A percentile compares a stretch with the other conserved stretches of the same genome.
Conservation (phyloP, 768 basidiomycete species). For the Rhizopogon vesiculosus region DNA sequence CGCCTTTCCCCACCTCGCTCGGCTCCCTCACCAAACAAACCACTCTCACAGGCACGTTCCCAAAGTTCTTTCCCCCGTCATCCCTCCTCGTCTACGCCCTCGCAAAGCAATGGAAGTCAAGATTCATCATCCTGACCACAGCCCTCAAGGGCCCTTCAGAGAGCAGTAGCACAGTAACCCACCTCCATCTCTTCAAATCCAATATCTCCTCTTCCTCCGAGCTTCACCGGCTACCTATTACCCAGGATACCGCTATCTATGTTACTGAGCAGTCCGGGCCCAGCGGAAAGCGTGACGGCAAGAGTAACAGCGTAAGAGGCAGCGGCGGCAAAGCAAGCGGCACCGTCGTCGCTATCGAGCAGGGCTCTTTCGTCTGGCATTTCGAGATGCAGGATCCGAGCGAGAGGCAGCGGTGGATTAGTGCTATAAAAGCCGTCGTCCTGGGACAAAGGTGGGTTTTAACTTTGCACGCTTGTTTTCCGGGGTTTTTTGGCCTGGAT, state of each 20-base stretch:
- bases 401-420: slow-evolving; percentile 75
- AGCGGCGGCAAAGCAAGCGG: neutral
- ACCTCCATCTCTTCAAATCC: slow-evolving; percentile 74
- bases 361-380: slow-evolving; percentile 60
- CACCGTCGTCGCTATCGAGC: slow-evolving; percentile 22
- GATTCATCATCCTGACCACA: slow-evolving; percentile 57
- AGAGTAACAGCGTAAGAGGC: neutral
- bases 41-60: slow-evolving; percentile 48
- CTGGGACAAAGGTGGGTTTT: slow-evolving; percentile 41
- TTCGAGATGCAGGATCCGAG: slow-evolving; percentile 57
- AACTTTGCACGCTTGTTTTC: too few species aligned
- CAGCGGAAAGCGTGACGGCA: slow-evolving; percentile 3
- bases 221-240: slow-evolving; percentile 70
- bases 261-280: slow-evolving; percentile 24
- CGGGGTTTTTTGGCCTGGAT: too few species aligned
- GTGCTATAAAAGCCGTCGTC: slow-evolving; percentile 66
- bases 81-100: slow-evolving; percentile 71
- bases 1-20: slow-evolving; percentile 60
- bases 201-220: slow-evolving; percentile 57
- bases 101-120: slow-evolving; percentile 66
- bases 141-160: slow-evolving; percentile 14
- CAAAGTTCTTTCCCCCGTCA: slow-evolving; percentile 65
- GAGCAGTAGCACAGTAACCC: slow-evolving; percentile 30
- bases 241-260: slow-evolving; percentile 72
- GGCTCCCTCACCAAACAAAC: slow-evolving; percentile 47